Conservation (phyloP, 2,329 filamentous ascomycete genomes). For the Aspergillus hortae region DNA sequence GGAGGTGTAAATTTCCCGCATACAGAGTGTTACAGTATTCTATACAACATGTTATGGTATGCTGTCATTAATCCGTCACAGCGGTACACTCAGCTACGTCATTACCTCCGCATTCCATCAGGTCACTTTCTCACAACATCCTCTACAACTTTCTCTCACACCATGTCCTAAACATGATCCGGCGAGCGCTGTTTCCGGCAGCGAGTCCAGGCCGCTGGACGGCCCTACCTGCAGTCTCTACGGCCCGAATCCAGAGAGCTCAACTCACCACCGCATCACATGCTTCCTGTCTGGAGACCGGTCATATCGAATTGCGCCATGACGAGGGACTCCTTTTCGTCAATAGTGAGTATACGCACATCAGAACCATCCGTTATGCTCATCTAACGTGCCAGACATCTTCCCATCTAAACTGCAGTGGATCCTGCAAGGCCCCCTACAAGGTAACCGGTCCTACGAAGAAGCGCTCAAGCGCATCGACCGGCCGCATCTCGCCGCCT, state of each 20-base stretch:
- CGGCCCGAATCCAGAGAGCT: neutral
- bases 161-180: no score
- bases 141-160: no score
- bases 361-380: neutral
- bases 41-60: no score
- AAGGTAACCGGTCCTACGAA: conserved; percentile 44
- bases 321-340: conserved; percentile 87
- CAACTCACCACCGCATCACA: conserved; percentile 17
- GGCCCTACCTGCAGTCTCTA: neutral
- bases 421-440: conserved; percentile 52
- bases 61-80: no score
- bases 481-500: conserved; percentile 49
- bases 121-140: no score
- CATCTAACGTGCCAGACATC: conserved; percentile 56
- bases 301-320: conserved; percentile 72
- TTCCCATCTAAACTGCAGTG: conserved; percentile 75
- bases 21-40: neutral
- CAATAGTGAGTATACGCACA: conserved; percentile 58
- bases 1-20: neutral
- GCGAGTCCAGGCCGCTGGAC: neutral
- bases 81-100: no score
- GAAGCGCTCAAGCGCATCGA: conserved; percentile 51
- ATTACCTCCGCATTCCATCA: no score
- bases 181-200: no score
- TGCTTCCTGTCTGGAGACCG: conserved; percentile 63